Conservation (phyloP, 257 asterid species). For the Agastache rugosa region DNA sequence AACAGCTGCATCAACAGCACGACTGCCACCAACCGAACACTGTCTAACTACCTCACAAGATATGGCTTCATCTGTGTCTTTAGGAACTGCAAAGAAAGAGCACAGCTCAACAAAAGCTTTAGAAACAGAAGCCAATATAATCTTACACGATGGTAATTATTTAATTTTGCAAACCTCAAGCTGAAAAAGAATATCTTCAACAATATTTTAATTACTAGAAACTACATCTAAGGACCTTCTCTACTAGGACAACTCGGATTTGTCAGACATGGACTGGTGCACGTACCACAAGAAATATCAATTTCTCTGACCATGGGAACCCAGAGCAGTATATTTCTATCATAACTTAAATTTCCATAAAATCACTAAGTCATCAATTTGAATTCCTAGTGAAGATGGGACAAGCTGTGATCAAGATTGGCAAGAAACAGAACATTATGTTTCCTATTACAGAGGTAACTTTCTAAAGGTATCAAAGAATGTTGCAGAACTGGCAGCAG, state of each 20-base stretch:
- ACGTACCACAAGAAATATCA: too few species aligned
- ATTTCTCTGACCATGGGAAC: background rate
- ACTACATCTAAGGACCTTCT: too few species aligned
- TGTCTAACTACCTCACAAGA: slow-evolving; percentile 44
- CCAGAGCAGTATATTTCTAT: background rate
- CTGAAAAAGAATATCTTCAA: too few species aligned
- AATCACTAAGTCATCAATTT: too few species aligned
- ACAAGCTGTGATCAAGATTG: background rate
- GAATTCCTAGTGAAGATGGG: background rate
- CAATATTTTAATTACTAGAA: too few species aligned
- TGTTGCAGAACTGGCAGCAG: too few species aligned
- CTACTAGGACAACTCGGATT: too few species aligned
- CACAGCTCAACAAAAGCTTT: background rate
- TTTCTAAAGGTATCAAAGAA: too few species aligned
- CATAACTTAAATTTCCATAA: background rate
- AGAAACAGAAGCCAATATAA: background rate
- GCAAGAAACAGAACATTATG: background rate
- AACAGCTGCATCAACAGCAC: slow-evolving; percentile 51
- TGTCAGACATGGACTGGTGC: too few species aligned
- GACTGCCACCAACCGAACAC: slow-evolving; percentile 41
- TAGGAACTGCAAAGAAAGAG: slow-evolving; percentile 12
- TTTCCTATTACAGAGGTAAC: too few species aligned
- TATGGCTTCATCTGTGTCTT: slow-evolving; percentile 44
- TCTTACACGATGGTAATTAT: too few species aligned
- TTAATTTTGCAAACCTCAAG: too few species aligned